Base-by-base conservation (phyloP, 2,329 filamentous ascomycete genomes). In the Aureobasidium leucospermi region DNA sequence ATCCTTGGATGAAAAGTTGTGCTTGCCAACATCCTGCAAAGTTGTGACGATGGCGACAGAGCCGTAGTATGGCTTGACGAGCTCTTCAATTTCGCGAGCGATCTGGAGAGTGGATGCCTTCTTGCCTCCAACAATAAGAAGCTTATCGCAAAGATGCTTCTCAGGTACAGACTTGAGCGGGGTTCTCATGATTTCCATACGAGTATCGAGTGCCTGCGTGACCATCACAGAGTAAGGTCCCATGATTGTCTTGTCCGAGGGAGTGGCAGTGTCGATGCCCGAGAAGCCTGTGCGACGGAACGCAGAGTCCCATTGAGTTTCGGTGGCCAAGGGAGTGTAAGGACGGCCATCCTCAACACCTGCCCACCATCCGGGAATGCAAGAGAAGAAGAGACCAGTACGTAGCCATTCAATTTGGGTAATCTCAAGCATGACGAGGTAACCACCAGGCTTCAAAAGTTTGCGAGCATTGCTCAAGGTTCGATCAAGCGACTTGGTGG, bases 331-430 rank as follows among this genome's bases (percentile, higher is more conserved):
- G 0, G 74, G 74, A 6, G 64, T 66, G 3, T 64, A 42, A 0
- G 23, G 41, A 28, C 69, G 64, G 0, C 70, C 70, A 48, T 72
- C 71, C 4, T 58, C 65, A 0, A 32, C 61, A 13, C 67, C 67
- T 7, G 60, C 31, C 73, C 73, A 75, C 74, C 74, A 76, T 2
- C 67, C 71, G 4, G 69, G 65, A 4, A 76, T 61, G 0, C 63
- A 63, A 19, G 69, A 70, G 16, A 75, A 65, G 16, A 73, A 60
- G 43, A 68, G 61, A 2, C 63, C 64, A 10, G 67, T 56, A 8
- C 67, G 66, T 48, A 70, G 66, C 1, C 62, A 32, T 6, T 62
- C 61, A 11, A 66, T 53, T 4, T 67, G 70, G 2, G 75, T 67
- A 11, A 64, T 52, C 56, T 69, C 67, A 31, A 67, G 47, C 36